phyloP scores from a whole-genome alignment of 1,139 yeast species.

The Candida frijolesensis region DNA sequence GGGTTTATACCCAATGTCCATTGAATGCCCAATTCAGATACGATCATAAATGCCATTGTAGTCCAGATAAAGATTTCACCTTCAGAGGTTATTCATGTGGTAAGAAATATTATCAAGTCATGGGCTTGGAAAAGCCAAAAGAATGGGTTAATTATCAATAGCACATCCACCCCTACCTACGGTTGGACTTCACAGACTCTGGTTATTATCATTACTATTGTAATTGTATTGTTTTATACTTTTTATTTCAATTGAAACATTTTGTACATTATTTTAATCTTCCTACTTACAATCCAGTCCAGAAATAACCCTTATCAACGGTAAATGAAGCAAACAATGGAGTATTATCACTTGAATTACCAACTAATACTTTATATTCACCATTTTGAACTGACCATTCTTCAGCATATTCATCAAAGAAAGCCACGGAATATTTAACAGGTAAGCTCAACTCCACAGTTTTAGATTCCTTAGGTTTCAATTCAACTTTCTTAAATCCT shows the following conservation, averaged over 20 bases:
- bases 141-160: constrained; percentile 37
- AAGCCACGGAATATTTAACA: constrained; percentile 52
- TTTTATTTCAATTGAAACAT: too few species aligned
- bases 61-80: constrained; percentile 53
- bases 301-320: constrained; percentile 22
- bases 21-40: constrained; percentile 54
- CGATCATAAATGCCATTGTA: constrained; percentile 51
- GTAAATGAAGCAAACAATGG: constrained; percentile 34
- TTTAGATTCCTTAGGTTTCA: constrained; percentile 40
- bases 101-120: constrained; percentile 48
- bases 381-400: constrained; percentile 45
- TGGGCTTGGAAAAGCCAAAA: constrained; percentile 44
- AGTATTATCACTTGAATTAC: constrained; percentile 32
- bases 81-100: constrained; percentile 60
- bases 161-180: background rate
- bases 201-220: too few species aligned
- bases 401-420: constrained; percentile 50
- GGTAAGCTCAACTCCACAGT: constrained; percentile 35
- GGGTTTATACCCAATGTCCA: constrained; percentile 83
- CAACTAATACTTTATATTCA: constrained; percentile 48
- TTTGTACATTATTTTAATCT: too few species aligned
- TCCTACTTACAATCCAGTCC: constrained; percentile 20
- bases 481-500: constrained; percentile 50
- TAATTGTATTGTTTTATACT: too few species aligned
- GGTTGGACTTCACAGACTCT: too few species aligned